Evolutionary conservation across 2,329 filamentous ascomycete genomes (phyloP).

Genomic region (Colletotrichum lentis): DNA sequence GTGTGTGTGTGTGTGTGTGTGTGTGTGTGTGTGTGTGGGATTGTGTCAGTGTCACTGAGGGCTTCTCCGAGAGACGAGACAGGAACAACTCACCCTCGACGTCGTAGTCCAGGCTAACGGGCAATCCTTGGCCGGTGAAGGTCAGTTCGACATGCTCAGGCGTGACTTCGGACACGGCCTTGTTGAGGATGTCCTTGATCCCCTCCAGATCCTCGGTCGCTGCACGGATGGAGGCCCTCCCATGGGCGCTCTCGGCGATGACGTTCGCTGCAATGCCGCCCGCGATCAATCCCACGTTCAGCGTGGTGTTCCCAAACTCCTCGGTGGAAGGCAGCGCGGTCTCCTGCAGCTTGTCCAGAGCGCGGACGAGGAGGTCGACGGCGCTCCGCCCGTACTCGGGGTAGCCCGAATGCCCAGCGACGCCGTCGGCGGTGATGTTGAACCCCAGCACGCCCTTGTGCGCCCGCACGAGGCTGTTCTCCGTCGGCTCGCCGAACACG

Average conservation of each 20-base stretch:
- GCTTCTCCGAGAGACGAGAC: background rate
- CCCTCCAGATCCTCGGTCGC: slow-evolving; percentile 74
- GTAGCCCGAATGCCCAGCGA: slow-evolving; percentile 88
- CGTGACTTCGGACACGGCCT: slow-evolving; percentile 61
- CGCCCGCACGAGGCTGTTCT: slow-evolving; percentile 84
- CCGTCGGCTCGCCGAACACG: slow-evolving; percentile 94
- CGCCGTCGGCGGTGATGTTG: slow-evolving; percentile 72
- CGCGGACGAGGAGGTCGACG: slow-evolving; percentile 79
- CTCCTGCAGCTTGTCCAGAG: slow-evolving; percentile 70
- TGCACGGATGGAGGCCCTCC: slow-evolving; percentile 75
- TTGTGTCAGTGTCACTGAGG: slow-evolving; percentile 29
- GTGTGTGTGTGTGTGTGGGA: no score
- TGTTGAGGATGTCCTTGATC: slow-evolving; percentile 62
- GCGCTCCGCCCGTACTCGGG: slow-evolving; percentile 88
- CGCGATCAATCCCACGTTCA: slow-evolving; percentile 81
- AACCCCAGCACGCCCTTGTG: slow-evolving; percentile 87
- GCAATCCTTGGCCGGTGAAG: slow-evolving; percentile 74
- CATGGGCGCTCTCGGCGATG: slow-evolving; percentile 77
- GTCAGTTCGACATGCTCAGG: slow-evolving; percentile 68
- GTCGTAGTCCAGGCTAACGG: slow-evolving; percentile 80
- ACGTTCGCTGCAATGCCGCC: slow-evolving; percentile 91
- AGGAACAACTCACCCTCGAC: slow-evolving; percentile 67
- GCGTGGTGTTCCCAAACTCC: slow-evolving; percentile 84
- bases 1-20: no score
- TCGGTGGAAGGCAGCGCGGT: slow-evolving; percentile 77